Percentiles rank a stretch among this genome's conserved stretches.
phyloP scores from a whole-genome alignment of 139 green algal species.

The Chloropicon primus region DNA sequence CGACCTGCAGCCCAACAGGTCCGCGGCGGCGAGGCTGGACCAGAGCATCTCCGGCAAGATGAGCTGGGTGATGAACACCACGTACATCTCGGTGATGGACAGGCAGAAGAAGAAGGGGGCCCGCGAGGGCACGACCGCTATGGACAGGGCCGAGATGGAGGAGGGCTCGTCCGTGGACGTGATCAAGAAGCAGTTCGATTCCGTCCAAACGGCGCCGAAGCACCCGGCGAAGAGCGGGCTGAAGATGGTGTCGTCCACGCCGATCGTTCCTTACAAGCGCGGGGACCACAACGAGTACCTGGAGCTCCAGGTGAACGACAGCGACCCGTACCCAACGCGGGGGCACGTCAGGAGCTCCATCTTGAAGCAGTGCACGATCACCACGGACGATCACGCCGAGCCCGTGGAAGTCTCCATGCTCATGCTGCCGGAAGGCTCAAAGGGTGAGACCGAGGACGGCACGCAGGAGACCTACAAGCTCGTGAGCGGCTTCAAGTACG shows the following conservation, averaged over 20 bases:
- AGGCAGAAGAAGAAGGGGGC: no score
- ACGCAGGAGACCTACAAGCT: not conserved
- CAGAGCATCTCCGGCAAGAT: not conserved
- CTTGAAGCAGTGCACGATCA: not conserved
- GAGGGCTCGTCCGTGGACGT: not conserved
- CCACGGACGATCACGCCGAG: not conserved
- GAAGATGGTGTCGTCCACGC: not conserved
- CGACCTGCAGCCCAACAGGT: not conserved
- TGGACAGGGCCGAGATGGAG: not conserved
- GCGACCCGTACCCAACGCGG: not conserved
- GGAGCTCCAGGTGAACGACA: not conserved
- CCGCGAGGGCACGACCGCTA: not conserved
- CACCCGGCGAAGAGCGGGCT: not conserved
- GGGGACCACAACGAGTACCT: not conserved
- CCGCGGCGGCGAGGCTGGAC: no score
- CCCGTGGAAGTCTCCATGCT: not conserved
- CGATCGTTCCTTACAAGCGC: not conserved
- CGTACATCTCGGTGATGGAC: not conserved
- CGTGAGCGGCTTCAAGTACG: not conserved
- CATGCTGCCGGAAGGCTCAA: not conserved
- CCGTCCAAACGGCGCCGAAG: not conserved
- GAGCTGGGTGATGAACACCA: not conserved
- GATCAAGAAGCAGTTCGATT: not conserved
- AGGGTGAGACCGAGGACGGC: not conserved
- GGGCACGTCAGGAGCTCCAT: not conserved